Evolutionary conservation across 179 eudicot genomes (phyloP).

Genomic region (Corrigiola litoralis): DNA sequence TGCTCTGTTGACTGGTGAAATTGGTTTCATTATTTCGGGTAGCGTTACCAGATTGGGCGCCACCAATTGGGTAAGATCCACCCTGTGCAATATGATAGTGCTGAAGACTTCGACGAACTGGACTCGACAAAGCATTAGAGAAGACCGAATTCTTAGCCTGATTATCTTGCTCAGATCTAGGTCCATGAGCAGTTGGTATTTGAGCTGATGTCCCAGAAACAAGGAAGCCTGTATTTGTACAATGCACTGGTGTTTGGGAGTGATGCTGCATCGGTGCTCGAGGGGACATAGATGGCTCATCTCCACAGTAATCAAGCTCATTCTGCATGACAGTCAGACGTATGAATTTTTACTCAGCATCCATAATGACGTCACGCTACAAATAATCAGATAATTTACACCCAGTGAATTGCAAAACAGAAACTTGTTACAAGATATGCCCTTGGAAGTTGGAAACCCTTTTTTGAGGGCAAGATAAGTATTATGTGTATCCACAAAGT

Average conservation of each 20-base stretch:
- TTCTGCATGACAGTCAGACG: conserved; percentile 37
- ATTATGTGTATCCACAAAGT: no score
- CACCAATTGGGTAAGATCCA: conserved; percentile 32
- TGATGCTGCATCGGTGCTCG: conserved; percentile 46
- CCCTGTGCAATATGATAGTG: conserved; percentile 67
- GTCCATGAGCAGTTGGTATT: conserved; percentile 13
- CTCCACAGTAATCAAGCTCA: conserved; percentile 58
- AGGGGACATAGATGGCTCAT: conserved; percentile 65
- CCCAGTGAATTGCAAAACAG: no score
- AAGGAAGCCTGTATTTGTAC: conserved; percentile 21
- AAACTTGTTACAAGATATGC: no score
- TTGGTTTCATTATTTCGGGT: conserved; percentile 30
- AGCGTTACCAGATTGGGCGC: conserved; percentile 11
- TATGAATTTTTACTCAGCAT: background rate
- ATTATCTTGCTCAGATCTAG: conserved; percentile 47
- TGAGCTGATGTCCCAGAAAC: conserved; percentile 28
- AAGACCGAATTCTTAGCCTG: conserved; percentile 65
- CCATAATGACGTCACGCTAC: background rate
- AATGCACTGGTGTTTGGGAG: conserved; percentile 27
- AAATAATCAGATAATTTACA: background rate
- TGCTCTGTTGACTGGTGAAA: conserved; percentile 25
- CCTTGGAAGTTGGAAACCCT: no score
- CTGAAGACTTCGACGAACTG: conserved; percentile 70
- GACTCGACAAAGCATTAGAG: conserved; percentile 83
- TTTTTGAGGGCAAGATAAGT: no score